Conservation (phyloP, 257 asterid genomes). For the Mentha longifolia region DNA sequence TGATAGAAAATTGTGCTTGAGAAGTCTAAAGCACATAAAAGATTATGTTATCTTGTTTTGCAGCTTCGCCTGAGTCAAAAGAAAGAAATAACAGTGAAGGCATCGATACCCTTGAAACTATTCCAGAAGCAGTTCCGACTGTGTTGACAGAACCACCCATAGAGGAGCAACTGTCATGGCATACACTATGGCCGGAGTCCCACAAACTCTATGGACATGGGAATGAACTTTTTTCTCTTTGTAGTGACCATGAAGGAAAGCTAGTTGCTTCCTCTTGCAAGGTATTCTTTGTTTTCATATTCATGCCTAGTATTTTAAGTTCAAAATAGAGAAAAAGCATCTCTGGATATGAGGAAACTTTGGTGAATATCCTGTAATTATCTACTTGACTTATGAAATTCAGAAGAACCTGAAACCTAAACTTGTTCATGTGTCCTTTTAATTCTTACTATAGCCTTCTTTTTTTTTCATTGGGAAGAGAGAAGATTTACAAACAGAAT, state of each 20-base stretch:
- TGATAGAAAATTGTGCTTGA: neutral
- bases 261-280: constrained; percentile 96
- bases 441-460: neutral
- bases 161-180: constrained; percentile 91
- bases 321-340: neutral
- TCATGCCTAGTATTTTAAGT: neutral
- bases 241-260: constrained; percentile 81
- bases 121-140: constrained; percentile 95
- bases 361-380: neutral
- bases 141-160: constrained; percentile 91
- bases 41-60: constrained; percentile 27
- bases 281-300: constrained; percentile 44
- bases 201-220: constrained; percentile 99
- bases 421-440: neutral
- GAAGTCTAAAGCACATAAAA: neutral
- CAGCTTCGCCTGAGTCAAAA: constrained; percentile 59
- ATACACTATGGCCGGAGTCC: constrained; percentile 94
- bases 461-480: neutral
- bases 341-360: neutral
- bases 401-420: constrained; percentile 8
- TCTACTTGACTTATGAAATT: neutral
- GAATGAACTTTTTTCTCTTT: constrained; percentile 81
- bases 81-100: constrained; percentile 62
- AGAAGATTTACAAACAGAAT: neutral
- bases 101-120: constrained; percentile 75